Conservation (phyloP, 495 filamentous ascomycete species). For the Neurospora sp. region DNA sequence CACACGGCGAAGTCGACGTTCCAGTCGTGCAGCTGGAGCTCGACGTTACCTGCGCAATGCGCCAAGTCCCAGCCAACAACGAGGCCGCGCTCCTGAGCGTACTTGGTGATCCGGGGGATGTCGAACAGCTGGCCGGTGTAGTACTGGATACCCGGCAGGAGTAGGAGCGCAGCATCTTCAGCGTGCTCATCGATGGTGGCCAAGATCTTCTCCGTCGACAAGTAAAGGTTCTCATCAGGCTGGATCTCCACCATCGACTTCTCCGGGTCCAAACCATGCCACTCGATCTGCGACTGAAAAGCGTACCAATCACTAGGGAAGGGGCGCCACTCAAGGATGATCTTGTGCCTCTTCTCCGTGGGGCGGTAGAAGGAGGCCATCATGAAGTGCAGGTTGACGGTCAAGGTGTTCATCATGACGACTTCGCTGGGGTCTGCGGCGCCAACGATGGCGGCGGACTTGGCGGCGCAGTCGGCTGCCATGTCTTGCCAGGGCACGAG, state of each 20-base stretch:
- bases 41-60: slow-evolving; percentile 84
- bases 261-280: slow-evolving; percentile 55
- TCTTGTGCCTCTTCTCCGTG: slow-evolving; percentile 56
- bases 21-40: slow-evolving; percentile 75
- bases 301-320: slow-evolving; percentile 92
- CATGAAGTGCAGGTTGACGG: slow-evolving; percentile 78
- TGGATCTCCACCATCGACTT: slow-evolving; percentile 66
- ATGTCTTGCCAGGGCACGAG: slow-evolving; percentile 64
- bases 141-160: slow-evolving; percentile 85
- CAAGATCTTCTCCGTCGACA: slow-evolving; percentile 63
- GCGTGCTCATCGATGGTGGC: slow-evolving; percentile 68
- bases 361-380: slow-evolving; percentile 87
- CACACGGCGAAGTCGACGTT: slow-evolving; percentile 90
- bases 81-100: slow-evolving; percentile 66
- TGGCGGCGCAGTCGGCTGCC: slow-evolving; percentile 56
- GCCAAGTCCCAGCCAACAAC: slow-evolving; percentile 88
- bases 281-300: slow-evolving; percentile 71
- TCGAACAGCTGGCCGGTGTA: slow-evolving; percentile 88
- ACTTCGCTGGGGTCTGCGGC: slow-evolving; percentile 59
- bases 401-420: slow-evolving; percentile 83
- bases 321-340: slow-evolving; percentile 82
- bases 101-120: slow-evolving; percentile 66
- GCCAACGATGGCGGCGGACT: slow-evolving; percentile 73
- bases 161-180: slow-evolving; percentile 60
- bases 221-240: slow-evolving; percentile 39